Base-by-base conservation (phyloP, 2,329 filamentous ascomycete species). In the Diaporthe capsici region DNA sequence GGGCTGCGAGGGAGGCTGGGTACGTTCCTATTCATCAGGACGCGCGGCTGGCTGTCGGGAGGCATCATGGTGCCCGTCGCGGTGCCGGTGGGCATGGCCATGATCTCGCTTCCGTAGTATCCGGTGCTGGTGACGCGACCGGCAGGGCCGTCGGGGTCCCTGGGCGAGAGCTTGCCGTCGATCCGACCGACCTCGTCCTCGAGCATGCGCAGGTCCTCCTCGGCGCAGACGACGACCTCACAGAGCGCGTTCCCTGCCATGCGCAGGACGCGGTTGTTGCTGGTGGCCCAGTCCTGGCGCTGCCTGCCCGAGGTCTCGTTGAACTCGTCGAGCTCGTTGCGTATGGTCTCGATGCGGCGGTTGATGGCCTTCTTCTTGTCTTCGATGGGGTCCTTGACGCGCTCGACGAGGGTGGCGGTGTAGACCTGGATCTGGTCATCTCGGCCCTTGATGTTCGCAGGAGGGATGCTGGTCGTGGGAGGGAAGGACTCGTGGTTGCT, bases 371-470 rank as follows among this genome's bases (percentile, higher is more conserved):
- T 49, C 68, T 70, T 75, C 63, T 75, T 75, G 44, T 75, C 70
- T 34, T 70, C 68, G 31, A 63, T 44, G 20, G 73, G 73, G 25
- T 75, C 75, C 39, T 57, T 51, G 60, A 73, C 73, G 39, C 68
- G 67, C 47, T 58, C 55, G 28, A 60, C 55, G n/a, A 75, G 73
- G 42, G 73, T 61, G 4, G 51, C n/a, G 22, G 68, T 70, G 61
- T 76, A 76, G 34, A 49, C 58, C 34, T 75, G 68, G 42, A 76
- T 76, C 68, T 75, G 75, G 22, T 76, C 75, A 22, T 75, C 68
- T 22, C 53, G 60, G 25, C 37, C 31, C 34, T 51, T 63, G 34
- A 57, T 39, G 42, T 49, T 28, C 22, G 37, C 42, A 2, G 39
- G 1, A 2, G 60, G 71, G n/a, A 37, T 20, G 57, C 37, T 44